Evolutionary conservation across 2,329 filamentous ascomycete species (phyloP).

Genomic region (Xylaria arbuscula): DNA sequence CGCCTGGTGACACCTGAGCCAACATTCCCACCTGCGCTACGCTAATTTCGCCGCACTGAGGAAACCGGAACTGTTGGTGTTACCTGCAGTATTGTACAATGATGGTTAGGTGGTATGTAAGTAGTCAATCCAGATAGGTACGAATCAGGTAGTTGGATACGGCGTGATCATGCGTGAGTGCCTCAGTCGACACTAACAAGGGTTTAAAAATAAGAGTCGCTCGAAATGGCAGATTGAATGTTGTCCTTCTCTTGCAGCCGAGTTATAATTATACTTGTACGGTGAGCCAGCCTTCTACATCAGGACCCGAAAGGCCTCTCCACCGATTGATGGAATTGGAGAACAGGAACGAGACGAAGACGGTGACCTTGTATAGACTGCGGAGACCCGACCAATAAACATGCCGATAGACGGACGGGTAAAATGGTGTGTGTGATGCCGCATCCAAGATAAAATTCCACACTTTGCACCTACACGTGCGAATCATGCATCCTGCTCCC

Average conservation of each 20-base stretch:
- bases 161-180: not conserved
- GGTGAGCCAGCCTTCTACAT: not conserved
- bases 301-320: constrained; percentile 14
- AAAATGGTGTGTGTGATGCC: constrained; percentile 32
- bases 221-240: not conserved
- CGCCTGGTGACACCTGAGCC: constrained; percentile 29
- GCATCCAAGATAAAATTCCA: constrained; percentile 22
- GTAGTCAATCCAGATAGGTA: not conserved
- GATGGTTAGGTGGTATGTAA: not conserved
- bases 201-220: not conserved
- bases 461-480: constrained; percentile 24
- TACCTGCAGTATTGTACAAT: not conserved
- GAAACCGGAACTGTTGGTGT: constrained; percentile 4
- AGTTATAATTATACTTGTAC: constrained; percentile 22
- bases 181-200: not conserved
- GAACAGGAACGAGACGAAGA: constrained; percentile 6
- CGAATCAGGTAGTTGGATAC: not conserved
- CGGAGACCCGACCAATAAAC: constrained; percentile 29
- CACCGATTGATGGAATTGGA: constrained; percentile 23
- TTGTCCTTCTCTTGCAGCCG: not conserved
- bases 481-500: constrained; percentile 30
- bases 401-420: constrained; percentile 20
- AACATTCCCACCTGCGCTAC: constrained; percentile 20
- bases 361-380: constrained; percentile 26
- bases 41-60: not conserved